These are phyloP conservation scores for Hericium rajendrae DNA, from an alignment of 768 basidiomycete genomes.

Conservation along the genomic window DNA sequence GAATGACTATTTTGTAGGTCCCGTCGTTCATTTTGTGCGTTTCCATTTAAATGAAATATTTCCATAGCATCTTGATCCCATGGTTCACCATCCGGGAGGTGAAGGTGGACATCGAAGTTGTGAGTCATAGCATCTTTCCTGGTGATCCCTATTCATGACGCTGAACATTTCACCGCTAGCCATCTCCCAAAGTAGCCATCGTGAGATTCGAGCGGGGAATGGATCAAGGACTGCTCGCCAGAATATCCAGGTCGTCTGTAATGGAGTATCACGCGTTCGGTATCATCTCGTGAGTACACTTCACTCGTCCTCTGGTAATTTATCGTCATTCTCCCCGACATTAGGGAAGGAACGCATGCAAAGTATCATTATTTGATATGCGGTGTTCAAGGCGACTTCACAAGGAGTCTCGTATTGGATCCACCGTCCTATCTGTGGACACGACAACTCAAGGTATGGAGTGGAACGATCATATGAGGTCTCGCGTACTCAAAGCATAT, in stretches of 20 bases:
- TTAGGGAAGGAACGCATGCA: constrained; percentile 60
- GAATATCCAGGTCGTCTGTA: constrained; percentile 62
- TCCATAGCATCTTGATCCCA: constrained; percentile 52
- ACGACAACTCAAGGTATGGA: constrained; percentile 61
- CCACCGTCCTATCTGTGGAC: constrained; percentile 71
- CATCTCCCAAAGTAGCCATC: constrained; percentile 70
- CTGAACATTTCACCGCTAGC: constrained; percentile 30
- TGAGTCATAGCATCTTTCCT: constrained; percentile 24
- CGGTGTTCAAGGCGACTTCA: constrained; percentile 79
- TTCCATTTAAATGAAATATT: background rate
- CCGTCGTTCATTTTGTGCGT: background rate
- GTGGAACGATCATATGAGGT: background rate
- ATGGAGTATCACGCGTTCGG: constrained; percentile 83
- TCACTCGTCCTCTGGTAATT: background rate
- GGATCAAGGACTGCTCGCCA: constrained; percentile 72
- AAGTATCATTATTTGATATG: constrained; percentile 76
- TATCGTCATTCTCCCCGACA: background rate
- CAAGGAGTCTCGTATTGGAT: constrained; percentile 55
- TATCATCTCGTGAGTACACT: constrained; percentile 52
- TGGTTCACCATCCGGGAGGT: constrained; percentile 74
- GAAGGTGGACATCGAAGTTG: constrained; percentile 64
- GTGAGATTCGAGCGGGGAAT: constrained; percentile 75
- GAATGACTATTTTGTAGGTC: constrained; percentile 65
- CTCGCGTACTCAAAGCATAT: background rate
- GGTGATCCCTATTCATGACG: background rate